Percentiles rank a stretch among this genome's conserved stretches.
phyloP scores from a whole-genome alignment of 202 grass and related monocot genomes.

The Setaria italica region DNA sequence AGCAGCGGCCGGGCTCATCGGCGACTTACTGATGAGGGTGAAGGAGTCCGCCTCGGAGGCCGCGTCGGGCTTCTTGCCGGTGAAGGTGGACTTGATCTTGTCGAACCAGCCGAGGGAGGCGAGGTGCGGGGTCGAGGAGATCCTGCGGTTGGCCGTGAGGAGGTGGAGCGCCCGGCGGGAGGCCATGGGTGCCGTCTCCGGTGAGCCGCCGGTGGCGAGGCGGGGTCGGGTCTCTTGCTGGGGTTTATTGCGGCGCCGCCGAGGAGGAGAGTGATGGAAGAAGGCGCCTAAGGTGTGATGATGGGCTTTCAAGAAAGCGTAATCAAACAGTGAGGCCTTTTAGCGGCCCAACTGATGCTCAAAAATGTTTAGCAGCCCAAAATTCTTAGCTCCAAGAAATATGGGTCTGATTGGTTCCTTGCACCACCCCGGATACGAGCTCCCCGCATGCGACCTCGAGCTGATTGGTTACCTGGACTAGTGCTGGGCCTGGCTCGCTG shows the following conservation, averaged over 20 bases:
- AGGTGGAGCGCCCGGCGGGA: conserved; percentile 49
- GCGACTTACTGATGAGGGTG: conserved; percentile 65
- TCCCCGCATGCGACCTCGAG: no score
- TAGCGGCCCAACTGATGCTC: not conserved
- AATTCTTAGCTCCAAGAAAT: not conserved
- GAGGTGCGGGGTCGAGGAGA: conserved; percentile 65
- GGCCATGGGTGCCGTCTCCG: conserved; percentile 46
- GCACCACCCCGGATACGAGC: no score
- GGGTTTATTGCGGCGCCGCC: conserved; percentile 15
- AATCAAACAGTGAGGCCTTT: not conserved
- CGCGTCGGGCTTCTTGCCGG: conserved; percentile 62
- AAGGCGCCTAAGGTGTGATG: not conserved
- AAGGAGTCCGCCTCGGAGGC: conserved; percentile 46
- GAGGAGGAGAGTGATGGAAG: conserved; percentile 2
- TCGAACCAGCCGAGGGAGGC: conserved; percentile 77
- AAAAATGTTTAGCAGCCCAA: not conserved
- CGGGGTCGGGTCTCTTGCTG: not conserved
- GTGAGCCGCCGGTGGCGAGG: conserved; percentile 39
- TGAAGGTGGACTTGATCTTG: conserved; percentile 87
- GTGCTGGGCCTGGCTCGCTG: no score
- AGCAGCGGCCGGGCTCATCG: not conserved
- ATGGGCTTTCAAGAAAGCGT: not conserved
- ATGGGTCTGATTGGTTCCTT: no score
- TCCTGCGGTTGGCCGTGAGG: conserved; percentile 50
- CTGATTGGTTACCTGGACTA: no score